phyloP scores from a whole-genome alignment of 768 basidiomycete genomes.

The Daedalea quercina region DNA sequence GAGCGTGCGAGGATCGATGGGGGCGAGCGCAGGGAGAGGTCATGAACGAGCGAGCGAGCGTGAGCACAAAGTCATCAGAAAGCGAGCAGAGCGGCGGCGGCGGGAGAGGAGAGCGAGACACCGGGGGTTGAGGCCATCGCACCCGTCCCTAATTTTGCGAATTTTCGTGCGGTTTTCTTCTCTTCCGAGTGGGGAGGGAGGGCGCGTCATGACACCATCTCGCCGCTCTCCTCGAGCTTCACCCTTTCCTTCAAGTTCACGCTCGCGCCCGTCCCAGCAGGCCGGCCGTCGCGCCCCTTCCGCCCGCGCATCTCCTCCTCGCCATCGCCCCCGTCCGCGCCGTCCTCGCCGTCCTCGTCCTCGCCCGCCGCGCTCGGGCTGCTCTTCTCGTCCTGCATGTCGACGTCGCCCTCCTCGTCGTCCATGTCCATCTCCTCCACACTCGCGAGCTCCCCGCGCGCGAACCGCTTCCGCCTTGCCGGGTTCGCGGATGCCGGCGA shows the following conservation, averaged over 20 bases:
- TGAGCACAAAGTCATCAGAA: too few relatives aligned
- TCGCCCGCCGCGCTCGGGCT: slow-evolving; percentile 17
- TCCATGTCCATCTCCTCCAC: slow-evolving; percentile 26
- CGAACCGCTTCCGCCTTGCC: slow-evolving; percentile 18
- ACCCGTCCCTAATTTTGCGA: background rate
- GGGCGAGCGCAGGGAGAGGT: too few relatives aligned
- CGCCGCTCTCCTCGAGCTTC: slow-evolving; percentile 21
- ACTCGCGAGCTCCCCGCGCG: slow-evolving; percentile 21
- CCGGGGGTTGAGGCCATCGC: too few relatives aligned
- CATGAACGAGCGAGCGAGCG: too few relatives aligned
- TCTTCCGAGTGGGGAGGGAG: too few relatives aligned
- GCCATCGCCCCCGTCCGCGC: slow-evolving; percentile 11
- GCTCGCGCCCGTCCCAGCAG: slow-evolving; percentile 15
- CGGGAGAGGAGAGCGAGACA: too few relatives aligned
- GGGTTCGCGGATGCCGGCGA: slow-evolving; percentile 1
- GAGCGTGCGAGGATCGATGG: too few relatives aligned
- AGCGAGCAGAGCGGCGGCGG: too few relatives aligned
- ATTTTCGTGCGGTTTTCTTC: background rate
- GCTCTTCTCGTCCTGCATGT: slow-evolving; percentile 8
- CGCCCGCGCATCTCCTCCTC: slow-evolving; percentile 20
- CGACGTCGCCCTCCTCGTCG: slow-evolving; percentile 9
- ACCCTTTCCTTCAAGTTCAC: slow-evolving; percentile 17
- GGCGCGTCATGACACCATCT: slow-evolving; percentile 19
- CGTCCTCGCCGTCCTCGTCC: slow-evolving; percentile 9
- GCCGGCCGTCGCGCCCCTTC: slow-evolving; percentile 19